Conservation (phyloP, 257 asterid species). For the Capsicum rhomboideum region DNA sequence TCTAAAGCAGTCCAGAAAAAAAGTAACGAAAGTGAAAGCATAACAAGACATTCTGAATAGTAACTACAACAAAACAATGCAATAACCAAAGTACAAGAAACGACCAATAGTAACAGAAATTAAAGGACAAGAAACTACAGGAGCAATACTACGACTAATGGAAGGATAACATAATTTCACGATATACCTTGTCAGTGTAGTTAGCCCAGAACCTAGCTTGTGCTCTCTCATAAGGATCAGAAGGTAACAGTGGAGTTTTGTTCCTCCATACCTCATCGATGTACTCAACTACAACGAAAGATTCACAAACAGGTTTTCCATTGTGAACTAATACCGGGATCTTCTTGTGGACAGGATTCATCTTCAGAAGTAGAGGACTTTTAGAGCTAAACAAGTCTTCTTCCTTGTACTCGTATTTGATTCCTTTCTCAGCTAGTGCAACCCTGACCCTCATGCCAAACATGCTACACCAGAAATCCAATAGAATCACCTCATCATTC, state of each 20-base stretch:
- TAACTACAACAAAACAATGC: not conserved
- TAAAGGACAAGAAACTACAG: not conserved
- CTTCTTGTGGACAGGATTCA: conserved; percentile 6
- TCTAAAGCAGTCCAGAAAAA: not conserved
- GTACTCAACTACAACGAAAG: not conserved
- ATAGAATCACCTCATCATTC: conserved; percentile 4
- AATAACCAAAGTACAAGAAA: not conserved
- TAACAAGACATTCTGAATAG: not conserved
- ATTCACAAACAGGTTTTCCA: conserved; percentile 4
- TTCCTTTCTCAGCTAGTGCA: conserved; percentile 6
- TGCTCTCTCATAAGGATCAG: conserved; percentile 7
- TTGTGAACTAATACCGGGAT: conserved; percentile 6
- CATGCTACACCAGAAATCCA: conserved; percentile 4
- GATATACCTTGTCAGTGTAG: not conserved
- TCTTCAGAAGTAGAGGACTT: not conserved
- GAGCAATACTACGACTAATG: not conserved
- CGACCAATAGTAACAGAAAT: too few relatives aligned
- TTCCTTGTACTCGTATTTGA: not conserved
- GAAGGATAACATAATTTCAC: not conserved
- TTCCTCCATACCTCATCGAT: conserved; percentile 6
- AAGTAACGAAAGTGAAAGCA: not conserved
- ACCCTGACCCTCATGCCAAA: not conserved
- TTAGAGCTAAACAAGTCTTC: not conserved
- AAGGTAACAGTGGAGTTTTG: not conserved
- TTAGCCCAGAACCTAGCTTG: conserved; percentile 4